These are phyloP conservation scores for Rhipidocladum racemiflorum DNA, from an alignment of 176 grass and related monocot species.

Conservation along the genomic window DNA sequence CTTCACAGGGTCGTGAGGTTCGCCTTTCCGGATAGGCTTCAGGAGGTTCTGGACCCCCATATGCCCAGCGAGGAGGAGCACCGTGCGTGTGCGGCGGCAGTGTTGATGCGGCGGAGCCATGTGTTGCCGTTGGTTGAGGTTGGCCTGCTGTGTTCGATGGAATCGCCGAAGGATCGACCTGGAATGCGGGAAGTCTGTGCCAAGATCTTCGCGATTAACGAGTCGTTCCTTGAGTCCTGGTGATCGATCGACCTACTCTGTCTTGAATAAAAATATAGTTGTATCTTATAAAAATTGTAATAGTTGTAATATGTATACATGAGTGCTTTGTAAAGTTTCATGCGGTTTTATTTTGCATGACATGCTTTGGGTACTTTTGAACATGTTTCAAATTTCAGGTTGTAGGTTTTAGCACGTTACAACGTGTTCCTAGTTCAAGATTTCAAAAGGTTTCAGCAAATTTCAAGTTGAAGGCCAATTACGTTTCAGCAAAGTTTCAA, in stretches of 20 bases:
- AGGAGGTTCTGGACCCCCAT: neutral
- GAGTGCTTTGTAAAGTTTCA: no score
- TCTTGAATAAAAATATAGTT: neutral
- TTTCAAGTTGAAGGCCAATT: no score
- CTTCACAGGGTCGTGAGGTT: slow-evolving; percentile 2
- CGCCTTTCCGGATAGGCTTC: neutral
- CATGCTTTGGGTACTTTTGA: no score
- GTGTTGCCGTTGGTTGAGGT: neutral
- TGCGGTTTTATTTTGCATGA: no score
- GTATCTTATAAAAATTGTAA: no score
- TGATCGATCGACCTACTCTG: neutral
- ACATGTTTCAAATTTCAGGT: no score
- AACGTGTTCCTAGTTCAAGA: no score
- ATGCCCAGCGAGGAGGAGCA: neutral
- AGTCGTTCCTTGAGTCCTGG: neutral
- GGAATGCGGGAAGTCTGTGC: slow-evolving; percentile 21
- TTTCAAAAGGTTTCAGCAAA: no score
- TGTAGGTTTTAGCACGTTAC: no score
- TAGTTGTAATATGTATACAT: no score
- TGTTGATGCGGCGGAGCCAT: neutral
- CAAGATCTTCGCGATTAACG: neutral
- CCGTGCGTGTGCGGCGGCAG: neutral
- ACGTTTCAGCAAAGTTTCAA: no score
- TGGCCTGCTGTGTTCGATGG: slow-evolving; percentile 26
- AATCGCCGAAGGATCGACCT: slow-evolving; percentile 13